phyloP scores from a whole-genome alignment of 305 asterid species.

The Fraxinus sp. region DNA sequence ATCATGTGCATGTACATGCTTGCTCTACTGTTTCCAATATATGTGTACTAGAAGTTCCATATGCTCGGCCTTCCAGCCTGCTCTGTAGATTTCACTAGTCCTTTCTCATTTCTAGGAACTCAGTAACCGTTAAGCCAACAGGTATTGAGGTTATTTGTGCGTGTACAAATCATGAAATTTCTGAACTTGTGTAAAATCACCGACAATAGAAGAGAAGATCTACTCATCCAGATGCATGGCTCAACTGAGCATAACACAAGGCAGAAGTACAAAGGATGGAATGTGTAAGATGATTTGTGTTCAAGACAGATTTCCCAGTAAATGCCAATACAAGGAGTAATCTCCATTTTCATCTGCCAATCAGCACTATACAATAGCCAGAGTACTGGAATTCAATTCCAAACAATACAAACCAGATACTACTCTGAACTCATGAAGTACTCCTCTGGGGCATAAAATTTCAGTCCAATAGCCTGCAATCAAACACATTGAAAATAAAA shows the following conservation, averaged over 20 bases:
- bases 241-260: background rate
- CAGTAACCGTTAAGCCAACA: background rate
- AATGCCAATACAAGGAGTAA: background rate
- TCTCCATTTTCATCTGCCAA: background rate
- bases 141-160: background rate
- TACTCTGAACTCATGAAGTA: conserved; percentile 47
- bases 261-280: background rate
- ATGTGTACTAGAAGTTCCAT: background rate
- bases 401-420: background rate
- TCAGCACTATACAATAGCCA: background rate
- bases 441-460: conserved; percentile 73
- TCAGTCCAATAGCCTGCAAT: conserved; percentile 76
- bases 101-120: background rate
- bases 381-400: background rate
- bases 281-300: background rate
- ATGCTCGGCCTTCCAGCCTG: background rate
- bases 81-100: background rate
- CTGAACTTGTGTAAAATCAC: background rate
- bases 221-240: background rate
- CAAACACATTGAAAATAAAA: conserved; percentile 15
- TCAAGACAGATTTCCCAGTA: background rate
- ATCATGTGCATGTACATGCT: background rate
- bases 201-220: background rate
- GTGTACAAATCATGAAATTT: background rate
- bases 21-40: background rate